phyloP scores from a whole-genome alignment of 2,329 filamentous ascomycete genomes.

The Cucurbitaria berberidis region DNA sequence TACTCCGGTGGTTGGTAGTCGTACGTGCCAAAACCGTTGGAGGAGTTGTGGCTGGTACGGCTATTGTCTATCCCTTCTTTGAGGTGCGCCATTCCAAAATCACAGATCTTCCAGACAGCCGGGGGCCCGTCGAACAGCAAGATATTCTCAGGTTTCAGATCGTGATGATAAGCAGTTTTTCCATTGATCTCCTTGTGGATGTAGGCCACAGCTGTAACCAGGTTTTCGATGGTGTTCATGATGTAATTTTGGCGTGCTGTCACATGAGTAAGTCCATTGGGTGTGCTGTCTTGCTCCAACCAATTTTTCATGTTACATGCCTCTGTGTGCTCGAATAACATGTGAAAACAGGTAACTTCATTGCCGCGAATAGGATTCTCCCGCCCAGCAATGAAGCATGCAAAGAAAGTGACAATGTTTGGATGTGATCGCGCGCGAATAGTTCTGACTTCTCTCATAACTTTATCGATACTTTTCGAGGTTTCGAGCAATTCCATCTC shows the following conservation, averaged over 20 bases:
- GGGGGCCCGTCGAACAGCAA: slow-evolving; percentile 14
- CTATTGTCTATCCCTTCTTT: neutral
- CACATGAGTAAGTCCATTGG: neutral
- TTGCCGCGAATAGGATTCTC: neutral
- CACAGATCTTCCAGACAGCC: slow-evolving; percentile 16
- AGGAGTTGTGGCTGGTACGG: neutral
- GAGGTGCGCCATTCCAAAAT: slow-evolving; percentile 25
- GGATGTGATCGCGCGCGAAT: neutral
- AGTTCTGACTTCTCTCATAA: neutral
- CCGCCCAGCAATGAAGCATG: slow-evolving; percentile 1
- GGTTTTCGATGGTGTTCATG: neutral
- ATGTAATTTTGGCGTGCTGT: neutral
- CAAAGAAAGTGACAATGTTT: neutral
- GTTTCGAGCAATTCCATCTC: no score
- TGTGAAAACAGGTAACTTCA: neutral
- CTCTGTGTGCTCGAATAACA: neutral
- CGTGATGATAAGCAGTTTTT: slow-evolving; percentile 21
- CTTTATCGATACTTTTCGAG: no score
- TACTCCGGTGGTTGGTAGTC: slow-evolving; percentile 6
- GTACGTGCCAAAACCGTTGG: neutral
- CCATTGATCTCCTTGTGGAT: neutral
- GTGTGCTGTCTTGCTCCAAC: neutral
- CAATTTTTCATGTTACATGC: neutral
- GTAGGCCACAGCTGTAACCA: neutral
- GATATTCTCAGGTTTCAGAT: slow-evolving; percentile 39